phyloP scores from a whole-genome alignment of 148 eudicot genomes.

The Chenopodium album region DNA sequence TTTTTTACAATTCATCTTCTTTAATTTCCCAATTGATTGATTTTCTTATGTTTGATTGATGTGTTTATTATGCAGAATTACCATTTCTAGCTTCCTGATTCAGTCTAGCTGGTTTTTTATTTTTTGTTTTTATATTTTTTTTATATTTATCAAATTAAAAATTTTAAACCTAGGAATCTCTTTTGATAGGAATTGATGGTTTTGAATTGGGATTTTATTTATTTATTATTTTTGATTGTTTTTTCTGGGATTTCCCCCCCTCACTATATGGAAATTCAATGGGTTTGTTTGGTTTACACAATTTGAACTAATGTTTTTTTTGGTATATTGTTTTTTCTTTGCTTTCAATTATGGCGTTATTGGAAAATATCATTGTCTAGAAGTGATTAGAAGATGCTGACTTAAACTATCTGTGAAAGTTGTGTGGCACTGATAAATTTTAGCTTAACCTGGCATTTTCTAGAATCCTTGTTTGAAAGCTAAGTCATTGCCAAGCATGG shows the following conservation, averaged over 20 bases:
- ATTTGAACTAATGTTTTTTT: no score
- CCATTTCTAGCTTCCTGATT: background rate
- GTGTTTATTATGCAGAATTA: background rate
- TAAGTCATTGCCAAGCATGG: background rate
- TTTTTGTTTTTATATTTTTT: no score
- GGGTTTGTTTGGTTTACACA: background rate
- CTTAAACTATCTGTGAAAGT: background rate
- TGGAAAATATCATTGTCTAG: background rate
- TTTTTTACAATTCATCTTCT: background rate
- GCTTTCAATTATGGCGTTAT: background rate
- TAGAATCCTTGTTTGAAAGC: background rate
- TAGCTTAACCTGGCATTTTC: background rate
- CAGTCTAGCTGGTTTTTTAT: background rate
- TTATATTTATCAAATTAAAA: background rate
- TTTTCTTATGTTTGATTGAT: background rate
- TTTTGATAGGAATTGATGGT: background rate
- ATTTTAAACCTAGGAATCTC: background rate
- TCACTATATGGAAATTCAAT: background rate
- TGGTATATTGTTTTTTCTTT: no score
- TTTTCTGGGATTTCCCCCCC: background rate
- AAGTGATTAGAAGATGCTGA: slow-evolving; percentile 12
- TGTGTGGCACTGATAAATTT: background rate
- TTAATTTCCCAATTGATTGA: background rate
- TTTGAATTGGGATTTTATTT: background rate
- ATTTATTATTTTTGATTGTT: background rate